Conservation (phyloP, 345 rosid genomes). For the Syzygium aromaticum region DNA sequence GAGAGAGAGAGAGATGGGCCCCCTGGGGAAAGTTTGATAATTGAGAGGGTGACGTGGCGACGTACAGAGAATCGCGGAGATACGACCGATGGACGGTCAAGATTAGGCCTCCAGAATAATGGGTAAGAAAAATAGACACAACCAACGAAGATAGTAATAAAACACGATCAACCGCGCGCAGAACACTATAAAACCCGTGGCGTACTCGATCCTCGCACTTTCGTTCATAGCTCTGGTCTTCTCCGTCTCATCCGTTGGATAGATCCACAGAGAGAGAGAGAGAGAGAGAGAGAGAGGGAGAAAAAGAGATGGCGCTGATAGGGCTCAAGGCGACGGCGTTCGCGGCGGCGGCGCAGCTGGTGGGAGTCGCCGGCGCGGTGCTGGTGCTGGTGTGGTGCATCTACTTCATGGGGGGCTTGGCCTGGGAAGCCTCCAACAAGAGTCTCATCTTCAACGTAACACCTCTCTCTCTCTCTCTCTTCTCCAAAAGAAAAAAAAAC, state of each 20-base stretch:
- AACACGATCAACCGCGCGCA: background rate
- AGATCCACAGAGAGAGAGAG: background rate
- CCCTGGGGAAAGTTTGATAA: background rate
- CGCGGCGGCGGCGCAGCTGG: conserved; percentile 52
- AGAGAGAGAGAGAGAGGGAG: conserved; percentile 1
- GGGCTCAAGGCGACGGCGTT: conserved; percentile 41
- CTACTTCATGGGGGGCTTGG: conserved; percentile 71
- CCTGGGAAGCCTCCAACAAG: conserved; percentile 84
- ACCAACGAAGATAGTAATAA: background rate
- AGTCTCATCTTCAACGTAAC: conserved; percentile 89
- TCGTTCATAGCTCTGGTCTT: background rate
- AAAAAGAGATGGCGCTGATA: conserved; percentile 30
- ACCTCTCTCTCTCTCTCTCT: background rate
- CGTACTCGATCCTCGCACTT: background rate
- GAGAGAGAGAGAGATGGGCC: background rate
- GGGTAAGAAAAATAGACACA: background rate
- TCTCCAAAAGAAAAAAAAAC: background rate
- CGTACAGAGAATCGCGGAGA: background rate
- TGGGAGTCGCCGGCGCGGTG: conserved; percentile 44
- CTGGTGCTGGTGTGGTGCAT: conserved; percentile 82
- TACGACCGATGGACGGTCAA: background rate
- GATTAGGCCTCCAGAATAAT: background rate
- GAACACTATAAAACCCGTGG: background rate
- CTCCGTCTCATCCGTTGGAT: background rate
- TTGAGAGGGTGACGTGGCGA: background rate